Base-by-base conservation (phyloP, 305 asterid genomes). In the Fraxinus greggii region DNA sequence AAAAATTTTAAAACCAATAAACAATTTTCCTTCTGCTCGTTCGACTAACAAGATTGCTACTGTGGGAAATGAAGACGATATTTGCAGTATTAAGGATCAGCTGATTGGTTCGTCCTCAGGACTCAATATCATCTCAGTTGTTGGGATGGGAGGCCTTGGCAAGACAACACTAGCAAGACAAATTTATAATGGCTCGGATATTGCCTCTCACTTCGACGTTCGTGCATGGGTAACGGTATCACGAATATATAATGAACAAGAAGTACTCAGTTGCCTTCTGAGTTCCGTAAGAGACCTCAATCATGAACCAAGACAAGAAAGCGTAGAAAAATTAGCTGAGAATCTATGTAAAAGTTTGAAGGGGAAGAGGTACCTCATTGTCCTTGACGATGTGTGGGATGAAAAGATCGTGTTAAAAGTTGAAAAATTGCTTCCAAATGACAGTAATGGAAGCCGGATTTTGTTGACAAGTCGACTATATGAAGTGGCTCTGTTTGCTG, bases 61-160 rank as follows among this genome's bases (percentile, higher is more conserved):
- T 35, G 40, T 35, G 40, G 40, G 40, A 35, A 35, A 5, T 35
- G 8, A 35, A 7, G 9, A 35, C 8, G 40, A 35, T 1, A 35
- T 6, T 6, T 1, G 8, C 1, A 6, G 9, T 6, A 38, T 38
- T 38, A 40, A 29, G 8, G 2, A 33, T 32, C 54, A 4, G 13
- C 48, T 40, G 12, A 10, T 81, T 28, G 87, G 81, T 21, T 29
- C 75, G 21, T 72, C 86, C 3, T 0, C 59, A 8, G 13, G 9
- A 40, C 48, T 40, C 3, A 2, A 1, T 40, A 2, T 48, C 59
- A 5, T 48, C 59, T 3, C 19, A 12, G 15, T 48, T 15, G 19
- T 12, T 3, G 59, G 59, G 21, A 48, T 15, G n/a, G 59, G 21
- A 48, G 59, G 59, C 7, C 4, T 15, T 15, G 59, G 59, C 21